A percentile compares a stretch with the other conserved stretches of the same genome.
Evolutionary conservation across 2,329 filamentous ascomycete species (phyloP).

Genomic region (Leptographium galeiforme): DNA sequence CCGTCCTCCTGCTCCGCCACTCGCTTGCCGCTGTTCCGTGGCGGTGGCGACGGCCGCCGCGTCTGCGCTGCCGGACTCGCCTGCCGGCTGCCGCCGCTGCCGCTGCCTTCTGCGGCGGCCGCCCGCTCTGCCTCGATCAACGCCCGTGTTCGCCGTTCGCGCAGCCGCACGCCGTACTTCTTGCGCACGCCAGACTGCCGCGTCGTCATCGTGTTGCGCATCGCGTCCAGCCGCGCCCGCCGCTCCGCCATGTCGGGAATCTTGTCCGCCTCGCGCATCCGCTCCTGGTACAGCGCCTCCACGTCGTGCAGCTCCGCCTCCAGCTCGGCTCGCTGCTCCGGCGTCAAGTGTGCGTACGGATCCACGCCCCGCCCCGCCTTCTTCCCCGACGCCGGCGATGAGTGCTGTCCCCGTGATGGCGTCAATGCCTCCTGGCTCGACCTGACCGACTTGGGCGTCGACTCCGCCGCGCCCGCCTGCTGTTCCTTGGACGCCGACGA

Average conservation of each 20-base stretch:
- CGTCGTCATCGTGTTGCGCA: slow-evolving; percentile 40
- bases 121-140: slow-evolving; percentile 31
- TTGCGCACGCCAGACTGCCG: slow-evolving; percentile 44
- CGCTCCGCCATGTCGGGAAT: slow-evolving; percentile 21
- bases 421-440: background rate
- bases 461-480: too few relatives aligned
- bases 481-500: background rate
- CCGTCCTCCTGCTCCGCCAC: too few relatives aligned
- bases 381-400: background rate
- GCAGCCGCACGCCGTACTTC: slow-evolving; percentile 42
- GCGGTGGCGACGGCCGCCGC: background rate
- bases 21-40: background rate
- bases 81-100: slow-evolving; percentile 10
- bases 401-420: background rate
- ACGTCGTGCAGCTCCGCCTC: slow-evolving; percentile 23
- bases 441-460: background rate
- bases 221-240: slow-evolving; percentile 21
- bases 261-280: slow-evolving; percentile 27
- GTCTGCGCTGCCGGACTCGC: background rate
- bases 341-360: slow-evolving; percentile 31
- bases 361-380: slow-evolving; percentile 13
- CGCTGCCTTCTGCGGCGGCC: too few relatives aligned
- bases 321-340: slow-evolving; percentile 17
- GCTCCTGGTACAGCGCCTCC: slow-evolving; percentile 24
- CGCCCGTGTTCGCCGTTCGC: slow-evolving; percentile 31